phyloP scores from a whole-genome alignment of 176 grass and related monocot species.

The Calamus simplicifolius region DNA sequence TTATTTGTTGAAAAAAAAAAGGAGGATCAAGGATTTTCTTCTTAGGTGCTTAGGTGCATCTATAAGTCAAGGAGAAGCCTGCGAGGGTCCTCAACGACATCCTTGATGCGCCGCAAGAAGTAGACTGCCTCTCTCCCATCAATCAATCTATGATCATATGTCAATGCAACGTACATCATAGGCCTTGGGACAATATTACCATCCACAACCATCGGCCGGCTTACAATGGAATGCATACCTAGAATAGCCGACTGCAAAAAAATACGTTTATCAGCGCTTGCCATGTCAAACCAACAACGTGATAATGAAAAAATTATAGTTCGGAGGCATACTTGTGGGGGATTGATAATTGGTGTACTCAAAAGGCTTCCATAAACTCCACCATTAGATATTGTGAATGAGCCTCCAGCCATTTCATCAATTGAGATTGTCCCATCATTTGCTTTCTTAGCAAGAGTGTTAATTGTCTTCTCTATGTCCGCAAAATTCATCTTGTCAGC shows the following conservation, averaged over 20 bases:
- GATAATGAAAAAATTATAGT: too few species aligned
- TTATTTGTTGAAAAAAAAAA: too few species aligned
- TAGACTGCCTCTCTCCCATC: constrained; percentile 78
- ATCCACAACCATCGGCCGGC: constrained; percentile 56
- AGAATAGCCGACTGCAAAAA: constrained; percentile 69
- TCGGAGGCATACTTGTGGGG: constrained; percentile 43
- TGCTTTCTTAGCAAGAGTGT: constrained; percentile 70
- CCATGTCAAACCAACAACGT: too few species aligned
- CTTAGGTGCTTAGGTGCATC: neutral
- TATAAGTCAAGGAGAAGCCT: constrained; percentile 73
- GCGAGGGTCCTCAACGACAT: constrained; percentile 73
- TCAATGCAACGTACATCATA: constrained; percentile 77
- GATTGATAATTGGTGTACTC: constrained; percentile 84
- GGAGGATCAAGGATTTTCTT: too few species aligned
- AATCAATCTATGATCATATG: constrained; percentile 72
- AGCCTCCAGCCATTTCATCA: constrained; percentile 85
- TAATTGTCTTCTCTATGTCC: constrained; percentile 77
- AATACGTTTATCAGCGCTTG: neutral
- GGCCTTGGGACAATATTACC: constrained; percentile 52
- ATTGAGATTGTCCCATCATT: constrained; percentile 72
- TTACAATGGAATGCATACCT: constrained; percentile 76
- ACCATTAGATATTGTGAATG: constrained; percentile 85
- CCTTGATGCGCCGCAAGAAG: constrained; percentile 82
- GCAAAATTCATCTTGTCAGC: constrained; percentile 74
- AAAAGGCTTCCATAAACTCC: constrained; percentile 84